phyloP scores from a whole-genome alignment of 306 rosid species.

The Malus asiatica region DNA sequence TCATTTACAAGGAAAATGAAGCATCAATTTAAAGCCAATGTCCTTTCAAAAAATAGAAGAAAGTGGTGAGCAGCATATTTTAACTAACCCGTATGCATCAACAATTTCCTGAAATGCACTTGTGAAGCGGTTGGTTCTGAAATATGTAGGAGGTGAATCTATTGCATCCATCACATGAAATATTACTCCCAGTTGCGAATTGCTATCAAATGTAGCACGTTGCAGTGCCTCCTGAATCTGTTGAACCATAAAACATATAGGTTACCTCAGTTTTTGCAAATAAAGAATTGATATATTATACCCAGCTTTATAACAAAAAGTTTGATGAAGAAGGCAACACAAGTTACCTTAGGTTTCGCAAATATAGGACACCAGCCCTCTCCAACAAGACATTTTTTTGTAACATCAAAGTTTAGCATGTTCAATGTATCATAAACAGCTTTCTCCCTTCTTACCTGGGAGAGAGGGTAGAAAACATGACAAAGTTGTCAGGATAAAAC shows the following conservation, averaged over 20 bases:
- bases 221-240: slow-evolving; percentile 92
- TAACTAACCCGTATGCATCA: slow-evolving; percentile 96
- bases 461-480: slow-evolving; percentile 31
- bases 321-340: background rate
- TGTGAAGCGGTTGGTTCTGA: slow-evolving; percentile 90
- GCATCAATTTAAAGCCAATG: background rate
- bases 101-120: slow-evolving; percentile 93
- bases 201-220: slow-evolving; percentile 98
- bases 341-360: slow-evolving; percentile 71
- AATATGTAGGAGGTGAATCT: slow-evolving; percentile 95
- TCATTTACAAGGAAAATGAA: background rate
- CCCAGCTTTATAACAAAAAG: background rate
- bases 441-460: slow-evolving; percentile 96
- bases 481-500: slow-evolving; percentile 19
- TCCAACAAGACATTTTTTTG: slow-evolving; percentile 97
- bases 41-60: background rate
- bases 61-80: background rate
- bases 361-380: slow-evolving; percentile 98
- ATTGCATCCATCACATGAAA: slow-evolving; percentile 78
- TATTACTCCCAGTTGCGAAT: slow-evolving; percentile 92
- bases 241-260: slow-evolving; percentile 15
- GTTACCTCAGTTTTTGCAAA: background rate
- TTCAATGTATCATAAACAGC: slow-evolving; percentile 93
- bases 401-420: slow-evolving; percentile 95
- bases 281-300: background rate